Evolutionary conservation across 257 asterid species (phyloP).

Genomic region (Lavandula angustifolia): DNA sequence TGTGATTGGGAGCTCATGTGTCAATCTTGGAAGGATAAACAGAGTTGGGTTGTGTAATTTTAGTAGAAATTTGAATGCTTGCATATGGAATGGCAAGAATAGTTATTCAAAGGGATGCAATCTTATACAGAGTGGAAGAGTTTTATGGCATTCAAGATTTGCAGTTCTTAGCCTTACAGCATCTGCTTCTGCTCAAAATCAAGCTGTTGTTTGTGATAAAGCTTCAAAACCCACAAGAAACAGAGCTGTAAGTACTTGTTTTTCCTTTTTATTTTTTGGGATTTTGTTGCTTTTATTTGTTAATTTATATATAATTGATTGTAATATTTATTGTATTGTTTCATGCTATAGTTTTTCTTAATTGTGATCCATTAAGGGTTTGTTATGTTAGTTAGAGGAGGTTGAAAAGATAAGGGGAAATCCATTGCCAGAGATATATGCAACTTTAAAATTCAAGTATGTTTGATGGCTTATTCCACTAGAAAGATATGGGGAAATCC

Average conservation of each 20-base stretch:
- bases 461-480: too few species aligned
- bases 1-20: conserved; percentile 65
- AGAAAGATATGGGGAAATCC: neutral
- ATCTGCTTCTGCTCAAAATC: conserved; percentile 45
- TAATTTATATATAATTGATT: neutral
- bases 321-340: too few species aligned
- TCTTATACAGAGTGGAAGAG: conserved; percentile 37
- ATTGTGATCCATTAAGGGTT: neutral
- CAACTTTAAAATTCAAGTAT: neutral
- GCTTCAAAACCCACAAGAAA: conserved; percentile 36
- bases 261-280: neutral
- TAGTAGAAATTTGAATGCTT: conserved; percentile 49
- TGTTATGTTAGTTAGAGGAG: neutral
- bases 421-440: too few species aligned
- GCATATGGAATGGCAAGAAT: conserved; percentile 35
- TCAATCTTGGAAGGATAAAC: conserved; percentile 45
- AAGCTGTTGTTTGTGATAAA: conserved; percentile 40
- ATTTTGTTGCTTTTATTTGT: neutral
- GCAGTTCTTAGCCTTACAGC: conserved; percentile 45
- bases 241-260: conserved; percentile 36
- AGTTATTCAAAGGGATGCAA: conserved; percentile 26
- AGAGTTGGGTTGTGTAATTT: conserved; percentile 50
- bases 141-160: conserved; percentile 46
- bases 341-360: neutral
- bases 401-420: neutral